Base-by-base conservation (phyloP, 2,329 filamentous ascomycete genomes). In the Fusarium palustre region DNA sequence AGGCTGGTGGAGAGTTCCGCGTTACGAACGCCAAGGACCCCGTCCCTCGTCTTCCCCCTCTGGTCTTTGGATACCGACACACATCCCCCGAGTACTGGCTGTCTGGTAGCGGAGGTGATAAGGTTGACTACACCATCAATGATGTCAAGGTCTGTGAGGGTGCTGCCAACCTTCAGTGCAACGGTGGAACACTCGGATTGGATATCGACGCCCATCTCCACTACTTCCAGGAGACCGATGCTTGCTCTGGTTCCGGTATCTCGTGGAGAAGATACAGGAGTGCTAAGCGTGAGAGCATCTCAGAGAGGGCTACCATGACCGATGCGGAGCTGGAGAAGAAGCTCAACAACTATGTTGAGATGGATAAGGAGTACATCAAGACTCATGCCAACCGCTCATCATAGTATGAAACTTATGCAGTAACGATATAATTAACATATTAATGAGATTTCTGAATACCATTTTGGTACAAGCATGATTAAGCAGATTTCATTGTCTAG, bases 51-150 rank as follows among this genome's bases (percentile, higher is more conserved):
- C 82, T 94, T 38, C 91, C 91, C 2, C 86, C 89, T 13, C 78
- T 87, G 59, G 54, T 86, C 46, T 76, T 90, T 53, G 86, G 86
- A 34, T 93, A 88, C 80, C 80, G 85, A 39, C 91, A 93, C 77
- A 86, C 87, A n/a, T 86, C 83, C 18, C 90, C 91, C 2, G 91
- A 93, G 81, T 92, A 89, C 79, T 92, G 87, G 84, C 81, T 91
- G 36, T 75, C 80, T 10, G 75, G 72, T 33, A 81, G 81, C 18
- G 54, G 54, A 18, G 73, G 59, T 3, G 22, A 66, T 50, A 79
- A 77, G 9, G 69, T 76, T 39, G 69, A 78, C 64, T 84, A 84
- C 71, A 64, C 70, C 15, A 66, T 81, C 33, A 57, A 48, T 7
- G 80, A 85, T 49, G 72, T 88, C 69, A 71, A 78, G 50, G 77